These are phyloP conservation scores for Leccinum uliginosum DNA, from an alignment of 768 basidiomycete genomes.

Conservation along the genomic window DNA sequence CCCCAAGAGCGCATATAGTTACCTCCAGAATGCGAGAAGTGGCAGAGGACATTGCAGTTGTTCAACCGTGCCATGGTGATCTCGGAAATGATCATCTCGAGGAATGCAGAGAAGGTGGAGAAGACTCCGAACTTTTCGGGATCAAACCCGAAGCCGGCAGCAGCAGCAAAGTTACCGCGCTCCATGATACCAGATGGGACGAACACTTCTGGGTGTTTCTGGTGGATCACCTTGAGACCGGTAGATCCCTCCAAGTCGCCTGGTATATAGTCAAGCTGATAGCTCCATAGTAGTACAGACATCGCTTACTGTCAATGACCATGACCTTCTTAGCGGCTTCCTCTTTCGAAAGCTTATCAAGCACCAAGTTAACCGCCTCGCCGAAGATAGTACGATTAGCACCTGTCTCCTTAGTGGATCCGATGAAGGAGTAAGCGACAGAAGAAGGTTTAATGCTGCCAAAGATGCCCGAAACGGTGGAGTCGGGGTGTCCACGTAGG, in stretches of 20 bases:
- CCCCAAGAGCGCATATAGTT: slow-evolving; percentile 21
- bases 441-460: slow-evolving; percentile 56
- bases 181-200: slow-evolving; percentile 85
- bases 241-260: slow-evolving; percentile 88
- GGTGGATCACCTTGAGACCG: slow-evolving; percentile 81
- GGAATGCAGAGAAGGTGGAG: slow-evolving; percentile 88
- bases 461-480: slow-evolving; percentile 50
- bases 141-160: slow-evolving; percentile 84
- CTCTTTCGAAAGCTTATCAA: slow-evolving; percentile 71
- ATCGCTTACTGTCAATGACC: slow-evolving; percentile 73
- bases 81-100: slow-evolving; percentile 88
- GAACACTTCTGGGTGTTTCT: slow-evolving; percentile 88
- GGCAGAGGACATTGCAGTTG: slow-evolving; percentile 80
- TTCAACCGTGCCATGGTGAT: slow-evolving; percentile 92
- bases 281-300: background rate
- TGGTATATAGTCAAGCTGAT: slow-evolving; percentile 21
- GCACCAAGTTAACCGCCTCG: slow-evolving; percentile 74
- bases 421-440: slow-evolving; percentile 58
- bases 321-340: slow-evolving; percentile 76
- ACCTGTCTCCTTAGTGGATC: slow-evolving; percentile 68
- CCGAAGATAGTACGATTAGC: slow-evolving; percentile 85
- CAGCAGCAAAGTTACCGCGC: slow-evolving; percentile 77
- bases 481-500: slow-evolving; percentile 51
- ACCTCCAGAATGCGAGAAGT: slow-evolving; percentile 89
- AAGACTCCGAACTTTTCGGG: slow-evolving; percentile 81